These are phyloP conservation scores for Ustilago shanxiensis DNA, from an alignment of 1,284 basidiomycete species.

Conservation along the genomic window DNA sequence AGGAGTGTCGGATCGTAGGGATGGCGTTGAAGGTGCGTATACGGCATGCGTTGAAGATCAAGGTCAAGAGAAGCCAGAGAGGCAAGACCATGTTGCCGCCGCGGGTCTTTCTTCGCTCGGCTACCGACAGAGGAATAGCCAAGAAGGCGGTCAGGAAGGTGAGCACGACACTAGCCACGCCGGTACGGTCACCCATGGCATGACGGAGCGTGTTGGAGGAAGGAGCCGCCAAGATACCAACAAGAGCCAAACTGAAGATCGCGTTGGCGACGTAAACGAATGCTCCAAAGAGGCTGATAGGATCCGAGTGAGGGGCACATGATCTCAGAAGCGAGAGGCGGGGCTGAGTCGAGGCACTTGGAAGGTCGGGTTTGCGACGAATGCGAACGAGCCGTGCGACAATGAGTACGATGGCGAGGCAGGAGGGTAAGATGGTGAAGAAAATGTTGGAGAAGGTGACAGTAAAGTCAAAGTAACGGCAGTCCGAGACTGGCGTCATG, in stretches of 20 bases:
- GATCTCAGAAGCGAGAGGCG: slow-evolving; percentile 21
- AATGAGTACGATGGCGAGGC: slow-evolving; percentile 35
- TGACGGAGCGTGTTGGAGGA: slow-evolving; percentile 13
- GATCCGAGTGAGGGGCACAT: slow-evolving; percentile 33
- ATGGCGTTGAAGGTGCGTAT: slow-evolving; percentile 51
- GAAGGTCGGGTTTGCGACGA: slow-evolving; percentile 30
- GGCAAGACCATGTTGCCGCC: slow-evolving; percentile 47
- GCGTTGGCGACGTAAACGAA: slow-evolving; percentile 34
- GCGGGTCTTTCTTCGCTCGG: slow-evolving; percentile 47
- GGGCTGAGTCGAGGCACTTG: slow-evolving; percentile 15
- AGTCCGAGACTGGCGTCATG: slow-evolving; percentile 53
- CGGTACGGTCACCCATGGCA: slow-evolving; percentile 19
- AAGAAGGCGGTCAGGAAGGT: slow-evolving; percentile 37
- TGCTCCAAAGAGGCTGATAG: slow-evolving; percentile 41
- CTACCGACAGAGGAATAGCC: slow-evolving; percentile 31
- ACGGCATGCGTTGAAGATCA: slow-evolving; percentile 50
- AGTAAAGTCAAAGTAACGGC: slow-evolving; percentile 62
- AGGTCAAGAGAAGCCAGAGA: slow-evolving; percentile 46
- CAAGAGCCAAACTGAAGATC: slow-evolving; percentile 26
- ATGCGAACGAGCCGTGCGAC: slow-evolving; percentile 19
- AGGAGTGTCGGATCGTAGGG: slow-evolving; percentile 21
- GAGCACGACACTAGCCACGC: slow-evolving; percentile 32
- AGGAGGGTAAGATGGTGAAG: slow-evolving; percentile 43
- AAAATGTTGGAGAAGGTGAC: slow-evolving; percentile 53
- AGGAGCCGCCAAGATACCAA: slow-evolving; percentile 25